Evolutionary conservation across 2,329 filamentous ascomycete genomes (phyloP).

Genomic region (Lecanicillium sp.): DNA sequence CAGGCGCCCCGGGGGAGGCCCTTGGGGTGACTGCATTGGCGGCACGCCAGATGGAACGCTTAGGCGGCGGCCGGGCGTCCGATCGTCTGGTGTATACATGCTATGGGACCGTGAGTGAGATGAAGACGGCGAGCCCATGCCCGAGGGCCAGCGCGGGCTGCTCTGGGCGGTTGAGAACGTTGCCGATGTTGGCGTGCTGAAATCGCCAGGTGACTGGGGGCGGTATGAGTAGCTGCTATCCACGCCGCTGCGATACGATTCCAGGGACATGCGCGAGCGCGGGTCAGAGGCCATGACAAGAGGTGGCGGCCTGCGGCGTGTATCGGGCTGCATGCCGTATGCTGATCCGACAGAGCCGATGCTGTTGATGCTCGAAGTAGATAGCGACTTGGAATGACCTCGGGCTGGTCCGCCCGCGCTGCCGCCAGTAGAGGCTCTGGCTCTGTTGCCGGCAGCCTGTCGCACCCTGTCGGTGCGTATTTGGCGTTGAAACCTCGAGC

Average conservation of each 20-base stretch:
- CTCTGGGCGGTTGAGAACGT: slow-evolving; percentile 70
- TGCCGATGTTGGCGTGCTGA: slow-evolving; percentile 75
- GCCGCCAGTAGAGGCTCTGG: slow-evolving; percentile 69
- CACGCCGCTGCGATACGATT: slow-evolving; percentile 58
- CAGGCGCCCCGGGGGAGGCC: slow-evolving; percentile 46
- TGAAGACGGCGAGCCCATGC: slow-evolving; percentile 64
- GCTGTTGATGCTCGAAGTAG: slow-evolving; percentile 78
- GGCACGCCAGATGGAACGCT: slow-evolving; percentile 73
- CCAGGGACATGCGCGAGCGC: slow-evolving; percentile 58
- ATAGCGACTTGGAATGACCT: slow-evolving; percentile 79
- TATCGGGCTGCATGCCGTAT: slow-evolving; percentile 57
- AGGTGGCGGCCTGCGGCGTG: slow-evolving; percentile 68
- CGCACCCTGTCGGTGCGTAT: slow-evolving; percentile 81
- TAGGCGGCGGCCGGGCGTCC: slow-evolving; percentile 64
- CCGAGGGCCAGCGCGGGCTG: slow-evolving; percentile 67
- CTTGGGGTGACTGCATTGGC: slow-evolving; percentile 63
- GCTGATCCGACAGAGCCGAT: slow-evolving; percentile 60
- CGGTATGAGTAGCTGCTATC: slow-evolving; percentile 57
- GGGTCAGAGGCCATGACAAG: slow-evolving; percentile 74
- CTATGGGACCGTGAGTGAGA: slow-evolving; percentile 62
- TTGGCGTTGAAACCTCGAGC: slow-evolving; percentile 86
- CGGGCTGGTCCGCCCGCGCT: slow-evolving; percentile 63
- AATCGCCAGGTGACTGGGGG: slow-evolving; percentile 62
- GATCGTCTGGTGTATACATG: slow-evolving; percentile 58
- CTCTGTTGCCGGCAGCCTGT: slow-evolving; percentile 57